phyloP scores from a whole-genome alignment of 495 filamentous ascomycete species.

The Trichoderma asperelloides region DNA sequence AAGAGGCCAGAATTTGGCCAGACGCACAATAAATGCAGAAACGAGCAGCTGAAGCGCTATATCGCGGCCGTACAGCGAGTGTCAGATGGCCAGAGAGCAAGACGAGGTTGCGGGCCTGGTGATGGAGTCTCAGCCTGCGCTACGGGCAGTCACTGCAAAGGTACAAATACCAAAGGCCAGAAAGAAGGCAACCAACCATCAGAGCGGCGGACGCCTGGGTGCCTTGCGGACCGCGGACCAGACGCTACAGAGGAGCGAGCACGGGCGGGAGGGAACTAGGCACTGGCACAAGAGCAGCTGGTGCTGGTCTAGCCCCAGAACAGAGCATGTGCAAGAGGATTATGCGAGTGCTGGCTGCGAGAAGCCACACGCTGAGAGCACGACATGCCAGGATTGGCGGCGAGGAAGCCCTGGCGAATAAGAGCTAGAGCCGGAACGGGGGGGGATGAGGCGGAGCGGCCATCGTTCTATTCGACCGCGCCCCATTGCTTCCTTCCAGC shows the following conservation, averaged over 20 bases:
- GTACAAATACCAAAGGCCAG: slow-evolving; percentile 9
- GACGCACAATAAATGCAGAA: slow-evolving; percentile 10
- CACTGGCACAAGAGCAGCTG: background rate
- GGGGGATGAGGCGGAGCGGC: background rate
- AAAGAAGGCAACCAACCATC: slow-evolving; percentile 11
- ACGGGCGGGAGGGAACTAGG: background rate
- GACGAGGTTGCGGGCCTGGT: slow-evolving; percentile 20
- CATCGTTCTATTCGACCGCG: background rate
- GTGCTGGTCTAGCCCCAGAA: background rate
- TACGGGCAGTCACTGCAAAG: slow-evolving; percentile 9
- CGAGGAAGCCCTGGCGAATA: too few relatives aligned
- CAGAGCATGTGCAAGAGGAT: background rate
- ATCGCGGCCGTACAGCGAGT: slow-evolving; percentile 10
- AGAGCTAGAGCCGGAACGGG: background rate
- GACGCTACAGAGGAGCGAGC: background rate
- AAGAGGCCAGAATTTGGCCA: background rate
- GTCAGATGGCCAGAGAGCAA: slow-evolving; percentile 28
- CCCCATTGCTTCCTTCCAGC: background rate
- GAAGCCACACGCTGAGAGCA: background rate
- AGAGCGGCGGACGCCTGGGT: slow-evolving; percentile 3
- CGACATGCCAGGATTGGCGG: background rate
- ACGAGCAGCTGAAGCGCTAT: slow-evolving; percentile 7
- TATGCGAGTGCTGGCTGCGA: background rate
- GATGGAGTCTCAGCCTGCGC: slow-evolving; percentile 27
- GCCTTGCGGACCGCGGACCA: slow-evolving; percentile 3